phyloP scores from a whole-genome alignment of 306 rosid species.

The Betula pendula region DNA sequence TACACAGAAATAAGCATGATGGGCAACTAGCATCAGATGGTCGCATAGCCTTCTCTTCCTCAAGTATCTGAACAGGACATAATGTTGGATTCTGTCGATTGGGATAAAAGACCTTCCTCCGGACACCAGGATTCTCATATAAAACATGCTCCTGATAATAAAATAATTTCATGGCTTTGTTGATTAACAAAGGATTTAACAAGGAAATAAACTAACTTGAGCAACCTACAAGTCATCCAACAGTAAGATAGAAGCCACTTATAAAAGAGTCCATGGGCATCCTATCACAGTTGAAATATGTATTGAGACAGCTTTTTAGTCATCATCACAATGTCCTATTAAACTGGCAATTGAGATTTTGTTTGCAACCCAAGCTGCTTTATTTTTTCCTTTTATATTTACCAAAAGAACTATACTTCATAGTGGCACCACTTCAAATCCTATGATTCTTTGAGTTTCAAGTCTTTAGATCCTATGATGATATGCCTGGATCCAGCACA shows the following conservation, averaged over 20 bases:
- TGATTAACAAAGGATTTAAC: not conserved
- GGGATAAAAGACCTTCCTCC: constrained; percentile 69
- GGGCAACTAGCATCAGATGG: constrained; percentile 76
- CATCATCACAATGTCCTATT: not conserved
- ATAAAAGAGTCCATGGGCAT: not conserved
- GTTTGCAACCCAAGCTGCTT: not conserved
- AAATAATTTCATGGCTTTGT: not conserved
- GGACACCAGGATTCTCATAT: constrained; percentile 71
- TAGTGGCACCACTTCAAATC: not conserved
- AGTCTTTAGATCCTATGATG: not conserved
- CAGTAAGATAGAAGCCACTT: no score
- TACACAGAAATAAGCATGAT: constrained; percentile 84
- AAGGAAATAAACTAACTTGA: not conserved
- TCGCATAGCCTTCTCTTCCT: constrained; percentile 83
- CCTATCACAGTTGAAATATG: not conserved
- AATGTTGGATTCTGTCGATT: constrained; percentile 53
- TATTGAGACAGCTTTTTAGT: not conserved
- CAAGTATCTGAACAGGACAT: constrained; percentile 78
- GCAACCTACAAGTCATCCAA: not conserved
- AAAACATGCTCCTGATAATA: constrained; percentile 65
- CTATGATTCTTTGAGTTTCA: not conserved
- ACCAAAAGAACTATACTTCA: not conserved
- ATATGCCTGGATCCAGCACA: not conserved
- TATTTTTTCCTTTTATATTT: not conserved
- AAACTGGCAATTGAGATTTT: not conserved